Base-by-base conservation (phyloP, 192 early-diverging fungal species). In the Diversispora epigaea region DNA sequence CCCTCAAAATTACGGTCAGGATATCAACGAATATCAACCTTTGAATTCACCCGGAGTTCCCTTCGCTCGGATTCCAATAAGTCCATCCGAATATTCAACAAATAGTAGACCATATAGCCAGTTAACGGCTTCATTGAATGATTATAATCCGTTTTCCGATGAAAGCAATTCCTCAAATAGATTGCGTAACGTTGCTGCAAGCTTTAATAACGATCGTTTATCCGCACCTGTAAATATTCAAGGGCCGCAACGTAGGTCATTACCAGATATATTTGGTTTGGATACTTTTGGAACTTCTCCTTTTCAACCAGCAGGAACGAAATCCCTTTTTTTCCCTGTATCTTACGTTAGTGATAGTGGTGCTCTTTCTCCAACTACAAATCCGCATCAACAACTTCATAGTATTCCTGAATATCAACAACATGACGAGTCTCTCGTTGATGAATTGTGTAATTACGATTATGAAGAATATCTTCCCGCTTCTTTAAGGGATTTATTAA, bases 401-500 rank as follows among this genome's bases (percentile, higher is more conserved):
- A 80, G 79, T 9, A 83, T 83, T 66, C 82, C 82, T 19, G 82
- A 83, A 49, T 73, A 50, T 56, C 22, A 19, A 44, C 64, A 73
- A 44, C 49, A 70, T 55, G 68, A 71, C 21, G 73, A 63, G 3
- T 9, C 65, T 7, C 49, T 70, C 3, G n/a, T 50, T 12, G 57
- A 74, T 21, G 57, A 50, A 5, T 55, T 72, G 12, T 67, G 67
- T 12, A 75, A 71, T 11, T 50, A 62, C 12, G 73, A 76, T 45
- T 78, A 78, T 39, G 84, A 84, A 77, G 82, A 78, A 22, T 77
- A 83, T 60, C 47, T 87, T 8, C 86, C 86, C 0, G 81, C 86
- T 11, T 87, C 86, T 4, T 71, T 87, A 14, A 87, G 85, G 65
- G 86, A 87, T 55, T 71, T 87, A 3, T 71, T 87, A 72, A 87